Base-by-base conservation (phyloP, 441 rosid species). In the Syzygium malaccense region DNA sequence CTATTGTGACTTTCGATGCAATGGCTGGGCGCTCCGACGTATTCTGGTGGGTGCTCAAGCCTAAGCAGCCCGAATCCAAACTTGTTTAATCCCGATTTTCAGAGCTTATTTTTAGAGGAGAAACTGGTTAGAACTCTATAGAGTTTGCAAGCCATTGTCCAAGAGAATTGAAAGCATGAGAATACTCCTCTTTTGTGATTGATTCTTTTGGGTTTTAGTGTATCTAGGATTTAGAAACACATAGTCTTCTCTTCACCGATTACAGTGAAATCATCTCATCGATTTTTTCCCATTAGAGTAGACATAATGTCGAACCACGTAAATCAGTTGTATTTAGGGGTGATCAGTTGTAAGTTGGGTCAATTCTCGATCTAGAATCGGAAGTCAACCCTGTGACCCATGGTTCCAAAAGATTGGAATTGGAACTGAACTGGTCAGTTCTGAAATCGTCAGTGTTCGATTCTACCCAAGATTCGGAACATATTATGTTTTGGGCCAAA, bases 361-460 rank as follows among this genome's bases (percentile, higher is more conserved):
- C 2, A 0, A 14, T n/a, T 62, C 68, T 6, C 2, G 1, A 62
- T 1, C 19, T 15, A 30, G 41, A 64, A 5, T 6, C 5, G 17
- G 13, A 64, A 64, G 19, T 33, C 41, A 0, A 30, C 9, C 23
- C 11, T 15, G 4, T 30, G 68, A 30, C 37, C 41, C 17, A 64
- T 4, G 6, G 11, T 17, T 30, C 37, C 12, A 64, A 17, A 30
- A 30, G 75, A 64, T 64, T 30, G 41, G 8, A 64, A 64, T 1
- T 2, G 8, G 10, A 64, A 64, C 11, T 11, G 13, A 30, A 17
- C 11, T 0, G 0, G 2, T 64, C 12, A 64, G 9, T 64, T 30
- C 10, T 64, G 18, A 64, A 64, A 30, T 64, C 12, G 5, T 64
- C 23, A 6, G 1, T 62, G 19, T 30, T 30, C 12, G 8, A 3